Evolutionary conservation across 2,329 filamentous ascomycete species (phyloP), one percentile per base, ranked within the genome.

Genomic region (Drechmeria coniospora): DNA sequence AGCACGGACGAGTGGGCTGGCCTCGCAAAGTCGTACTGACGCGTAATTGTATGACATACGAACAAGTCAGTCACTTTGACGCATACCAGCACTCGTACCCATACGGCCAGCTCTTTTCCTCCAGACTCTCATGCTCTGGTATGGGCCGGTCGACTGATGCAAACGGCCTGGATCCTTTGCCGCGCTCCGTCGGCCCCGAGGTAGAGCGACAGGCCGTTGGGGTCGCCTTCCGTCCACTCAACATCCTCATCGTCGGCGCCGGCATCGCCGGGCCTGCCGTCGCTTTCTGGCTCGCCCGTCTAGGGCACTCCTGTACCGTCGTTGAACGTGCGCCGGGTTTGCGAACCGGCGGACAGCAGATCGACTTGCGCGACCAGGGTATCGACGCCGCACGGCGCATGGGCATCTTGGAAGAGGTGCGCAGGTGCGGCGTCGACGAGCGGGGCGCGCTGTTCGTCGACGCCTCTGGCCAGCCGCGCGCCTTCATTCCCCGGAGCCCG

Each of bases 161-260:
- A n/a, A n/a, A n/a, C n/a, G n/a, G n/a, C n/a, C n/a, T n/a, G n/a
- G n/a, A n/a, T n/a, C n/a, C n/a, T n/a, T n/a, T n/a, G n/a, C n/a
- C n/a, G n/a, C n/a, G n/a, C n/a, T n/a, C n/a, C n/a, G n/a, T n/a
- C n/a, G n/a, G n/a, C n/a, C n/a, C n/a, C n/a, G n/a, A n/a, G n/a
- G n/a, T n/a, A n/a, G n/a, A n/a, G n/a, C n/a, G n/a, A n/a, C n/a
- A n/a, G n/a, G n/a, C n/a, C n/a, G n/a, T n/a, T n/a, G 15, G 11
- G 15, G 11, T 15, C 10, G 8, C n/a, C n/a, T 47, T 50, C 43
- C 31, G 43, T 19, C 42, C 46, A 10, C 37, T 62, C 30, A 60
- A 48, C 39, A 42, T 69, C 23, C 58, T 69, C 34, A 61, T 69
- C 33, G 46, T 52, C 27, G 61, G 61, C 32, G 57, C 50, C 4